Base-by-base conservation (phyloP, 208 protist species). In the Acanthamoeba castellanii region DNA sequence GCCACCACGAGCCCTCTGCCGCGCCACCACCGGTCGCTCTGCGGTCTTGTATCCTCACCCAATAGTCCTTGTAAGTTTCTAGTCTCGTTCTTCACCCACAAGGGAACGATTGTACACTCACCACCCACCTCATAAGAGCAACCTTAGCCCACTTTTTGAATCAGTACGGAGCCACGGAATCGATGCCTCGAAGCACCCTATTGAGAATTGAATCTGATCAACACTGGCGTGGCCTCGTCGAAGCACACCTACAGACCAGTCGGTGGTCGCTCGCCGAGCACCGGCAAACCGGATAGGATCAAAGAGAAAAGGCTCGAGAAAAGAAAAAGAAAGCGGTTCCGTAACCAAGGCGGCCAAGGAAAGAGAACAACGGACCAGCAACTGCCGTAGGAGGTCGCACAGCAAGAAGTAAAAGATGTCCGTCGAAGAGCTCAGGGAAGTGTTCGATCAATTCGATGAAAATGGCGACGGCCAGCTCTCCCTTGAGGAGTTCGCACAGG, bases 381-480 rank as follows among this genome's bases (percentile, higher is more conserved):
- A 2, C 50, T 55, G 52, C 7, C 52, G 52, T 3, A 4, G 37
- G 2, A 47, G 11, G 55, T 18, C 52, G 16, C 11, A 22, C 55
- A 14, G 55, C 0, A n/a, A 1, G 61, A 57, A 57, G 52, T 7
- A 57, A 57, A 78, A 78, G 22, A 88, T 92, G 66, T 92, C 87
- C 25, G 14, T 47, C 34, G 87, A 92, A 18, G 64, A 92, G 87
- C 87, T 92, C 13, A 27, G 87, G 27, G 87, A 92, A 27, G 66
- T 92, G n/a, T 92, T 92, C 34, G 87, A 92, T 76, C 66, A 70
- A 50, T 92, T 92, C 32, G 87, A 92, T 27, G 30, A 45, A 32
- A 92, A 92, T n/a, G 87, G 87, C 57, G 87, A 92, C 30, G 87
- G 87, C 42, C 18, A 78, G 45, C 57, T 92, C 45, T 92, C 87